A percentile compares a stretch with the other conserved stretches of the same genome.
Conservation (phyloP, 768 basidiomycete species). For the Wakefieldia striispora region DNA sequence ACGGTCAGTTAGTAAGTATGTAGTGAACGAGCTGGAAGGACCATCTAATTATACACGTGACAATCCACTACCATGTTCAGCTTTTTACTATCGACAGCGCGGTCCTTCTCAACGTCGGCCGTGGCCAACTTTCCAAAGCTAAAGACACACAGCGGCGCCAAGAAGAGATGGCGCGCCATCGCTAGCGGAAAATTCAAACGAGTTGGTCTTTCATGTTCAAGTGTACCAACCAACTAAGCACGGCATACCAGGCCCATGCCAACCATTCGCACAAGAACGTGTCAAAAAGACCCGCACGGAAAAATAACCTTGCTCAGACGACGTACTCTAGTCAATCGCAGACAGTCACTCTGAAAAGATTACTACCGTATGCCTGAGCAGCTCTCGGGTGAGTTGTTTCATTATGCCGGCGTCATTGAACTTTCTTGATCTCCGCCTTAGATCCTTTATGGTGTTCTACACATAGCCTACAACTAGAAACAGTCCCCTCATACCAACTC, state of each 20-base stretch:
- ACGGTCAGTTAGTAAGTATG: slow-evolving; percentile 22
- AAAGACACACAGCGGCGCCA: slow-evolving; percentile 77
- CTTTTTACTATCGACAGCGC: slow-evolving; percentile 27
- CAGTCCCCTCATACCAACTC: background rate
- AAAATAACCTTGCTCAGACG: slow-evolving; percentile 64
- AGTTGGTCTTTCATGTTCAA: slow-evolving; percentile 38
- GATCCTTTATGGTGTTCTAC: slow-evolving; percentile 5
- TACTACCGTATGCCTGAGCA: slow-evolving; percentile 66
- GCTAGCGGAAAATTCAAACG: slow-evolving; percentile 75
- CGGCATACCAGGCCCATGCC: slow-evolving; percentile 54
- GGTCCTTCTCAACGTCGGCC: slow-evolving; percentile 61
- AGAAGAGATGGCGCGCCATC: slow-evolving; percentile 76
- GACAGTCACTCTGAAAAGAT: slow-evolving; percentile 63
- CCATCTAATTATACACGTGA: slow-evolving; percentile 16
- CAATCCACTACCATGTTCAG: slow-evolving; percentile 15
- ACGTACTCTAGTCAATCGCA: slow-evolving; percentile 66
- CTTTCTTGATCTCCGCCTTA: background rate
- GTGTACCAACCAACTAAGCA: background rate
- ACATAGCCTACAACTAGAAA: slow-evolving; percentile 10
- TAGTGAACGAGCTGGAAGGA: too few relatives aligned
- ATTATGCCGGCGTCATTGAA: background rate
- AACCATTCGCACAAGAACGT: slow-evolving; percentile 72
- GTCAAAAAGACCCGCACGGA: slow-evolving; percentile 58
- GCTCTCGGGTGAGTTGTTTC: slow-evolving; percentile 13
- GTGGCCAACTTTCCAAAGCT: slow-evolving; percentile 65